A percentile compares a stretch with the other conserved stretches of the same genome.
Evolutionary conservation across 352 stramenopile species (phyloP).

Genomic region (Nannochloropsis limnetica): DNA sequence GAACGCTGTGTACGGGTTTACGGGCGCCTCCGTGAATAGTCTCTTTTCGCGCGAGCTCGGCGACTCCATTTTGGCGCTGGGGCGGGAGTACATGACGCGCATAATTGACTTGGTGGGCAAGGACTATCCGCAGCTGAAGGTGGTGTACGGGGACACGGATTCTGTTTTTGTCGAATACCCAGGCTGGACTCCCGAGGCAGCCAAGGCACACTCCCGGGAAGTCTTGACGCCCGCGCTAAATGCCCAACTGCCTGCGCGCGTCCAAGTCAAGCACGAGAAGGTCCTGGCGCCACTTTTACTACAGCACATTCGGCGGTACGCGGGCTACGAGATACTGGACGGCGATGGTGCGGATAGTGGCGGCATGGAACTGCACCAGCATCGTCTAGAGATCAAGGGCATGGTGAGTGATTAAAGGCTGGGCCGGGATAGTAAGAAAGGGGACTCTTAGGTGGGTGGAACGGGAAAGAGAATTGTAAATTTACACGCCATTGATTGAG

Average conservation of each 20-base stretch:
- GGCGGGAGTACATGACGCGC: not conserved
- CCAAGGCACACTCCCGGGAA: not conserved
- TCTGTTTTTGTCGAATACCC: slow-evolving; percentile 28
- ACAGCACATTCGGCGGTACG: slow-evolving; percentile 23
- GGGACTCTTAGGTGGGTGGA: no score
- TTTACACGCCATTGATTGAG: not conserved
- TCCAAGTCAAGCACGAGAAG: slow-evolving; percentile 27
- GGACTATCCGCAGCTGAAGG: slow-evolving; percentile 13
- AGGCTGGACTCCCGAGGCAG: not conserved
- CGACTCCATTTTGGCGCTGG: slow-evolving; percentile 20
- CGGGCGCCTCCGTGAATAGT: not conserved
- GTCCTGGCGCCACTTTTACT: not conserved
- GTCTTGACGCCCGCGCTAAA: slow-evolving; percentile 15
- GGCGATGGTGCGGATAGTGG: not conserved
- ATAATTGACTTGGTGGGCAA: not conserved
- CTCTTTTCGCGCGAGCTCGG: slow-evolving; percentile 20
- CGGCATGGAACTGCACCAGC: not conserved
- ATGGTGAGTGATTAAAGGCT: not conserved
- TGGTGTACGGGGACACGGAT: slow-evolving; percentile 25
- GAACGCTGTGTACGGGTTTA: slow-evolving; percentile 12
- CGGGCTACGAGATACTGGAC: not conserved
- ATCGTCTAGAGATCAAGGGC: not conserved
- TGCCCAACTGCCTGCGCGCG: not conserved
- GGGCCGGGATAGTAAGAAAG: not conserved
- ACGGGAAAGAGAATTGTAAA: not conserved